Base-by-base conservation (phyloP, 176 grass and related monocot genomes). In the Aegilops sharonensis region DNA sequence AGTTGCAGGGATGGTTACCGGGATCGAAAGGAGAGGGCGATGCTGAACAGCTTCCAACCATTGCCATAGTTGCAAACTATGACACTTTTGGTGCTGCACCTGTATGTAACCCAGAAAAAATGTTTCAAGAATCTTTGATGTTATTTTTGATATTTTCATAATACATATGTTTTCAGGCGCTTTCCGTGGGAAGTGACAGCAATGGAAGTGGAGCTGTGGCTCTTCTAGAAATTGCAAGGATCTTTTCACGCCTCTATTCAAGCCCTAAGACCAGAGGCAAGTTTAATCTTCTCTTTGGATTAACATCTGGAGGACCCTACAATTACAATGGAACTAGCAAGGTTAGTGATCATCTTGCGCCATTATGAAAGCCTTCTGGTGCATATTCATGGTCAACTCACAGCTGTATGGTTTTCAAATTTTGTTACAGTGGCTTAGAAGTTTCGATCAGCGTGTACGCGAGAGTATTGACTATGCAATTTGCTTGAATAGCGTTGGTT, bases 261-360 rank as follows among this genome's bases (percentile, higher is more conserved):
- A 94, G 91, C 82, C 90, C 97, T 87, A 94, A 90, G 81, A 99
- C 97, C 13, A 94, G 90, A 85, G 97, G 97, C 45, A 94, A 86
- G 85, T 99, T 94, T 84, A 99, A 99, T 83, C 78, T 99, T 92
- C 97, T 99, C 24, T 96, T 99, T 94, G 94, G 97, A 5, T 90
- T 99, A 88, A 99, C 94, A 65, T 96, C 97, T 81, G 97, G 97
- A 50, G 94, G 94, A 78, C 97, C 97, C 43, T 99, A 99, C 90
- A 99, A 99, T 72, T 99, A 96, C 75, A 96, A 99, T 87, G 97
- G 97, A 83, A 99, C 97, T 64, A 83, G 89, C 75, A 99, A 96
- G 94, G 97, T 94, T 32, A 77, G 64, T 83, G 15, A 4, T 10
- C 18, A 59, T 80, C 68, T 87, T 71, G 12, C 8, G 1, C 21